Evolutionary conservation across 2,329 filamentous ascomycete genomes (phyloP), one percentile per base, ranked within the genome.

Genomic region (Epichloe elymi): DNA sequence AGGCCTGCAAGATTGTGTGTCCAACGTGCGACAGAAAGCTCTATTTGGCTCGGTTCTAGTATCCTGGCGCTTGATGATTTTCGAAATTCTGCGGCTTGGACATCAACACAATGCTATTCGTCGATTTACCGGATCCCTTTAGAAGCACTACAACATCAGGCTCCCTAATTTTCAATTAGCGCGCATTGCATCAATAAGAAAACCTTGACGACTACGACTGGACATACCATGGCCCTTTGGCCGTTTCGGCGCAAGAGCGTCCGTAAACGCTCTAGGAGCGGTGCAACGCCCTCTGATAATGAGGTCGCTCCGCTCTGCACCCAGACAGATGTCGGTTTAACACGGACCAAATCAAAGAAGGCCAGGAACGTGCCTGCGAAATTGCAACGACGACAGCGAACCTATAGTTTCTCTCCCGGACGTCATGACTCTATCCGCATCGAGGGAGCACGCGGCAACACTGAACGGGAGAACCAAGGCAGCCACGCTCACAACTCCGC

Each of bases 181-280:
- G 5, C 46, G 19, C 42, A 33, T 47, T 39, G 43, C 43, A 35
- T 12, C 8, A 14, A 41, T n/a, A 43, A n/a, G 10, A 8, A 20
- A 4, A 37, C 23, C 30, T 8, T 4, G 30, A 43, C 39, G 19
- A 26, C 26, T 30, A 49, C 39, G 12, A 40, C 17, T n/a, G 14
- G 14, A 40, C 11, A 20, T 42, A 66, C 55, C 51, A 91, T 91
- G 86, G 80, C 83, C 65, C 72, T 90, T 67, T 94, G 88, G 88
- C 86, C 83, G 55, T 95, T 94, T 68, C 76, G 83, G 68, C 82
- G 84, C 62, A 83, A 77, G 70, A 83, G 78, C 69, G 83, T 81
- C 67, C 82, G 82, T 68, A 80, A 74, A 68, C 73, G 75, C 62
- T 67, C 73, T 56, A 69, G 71, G 54, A 70, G 70, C 57, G 66